Evolutionary conservation across 495 filamentous ascomycete genomes (phyloP).

Genomic region (Neurospora sp.): DNA sequence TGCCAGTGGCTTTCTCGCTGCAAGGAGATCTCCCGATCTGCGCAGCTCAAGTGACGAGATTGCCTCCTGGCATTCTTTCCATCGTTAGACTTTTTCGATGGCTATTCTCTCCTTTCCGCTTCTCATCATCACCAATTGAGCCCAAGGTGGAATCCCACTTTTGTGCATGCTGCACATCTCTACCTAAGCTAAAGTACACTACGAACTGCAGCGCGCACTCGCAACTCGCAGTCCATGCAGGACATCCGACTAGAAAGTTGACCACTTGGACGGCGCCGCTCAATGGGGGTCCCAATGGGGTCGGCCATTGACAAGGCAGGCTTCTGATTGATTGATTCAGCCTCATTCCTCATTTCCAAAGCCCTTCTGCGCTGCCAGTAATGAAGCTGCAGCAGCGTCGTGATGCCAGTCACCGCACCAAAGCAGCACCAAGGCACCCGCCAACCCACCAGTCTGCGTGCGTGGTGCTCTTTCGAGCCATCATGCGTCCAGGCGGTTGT

Average conservation of each 20-base stretch:
- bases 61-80: neutral
- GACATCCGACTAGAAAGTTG: neutral
- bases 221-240: neutral
- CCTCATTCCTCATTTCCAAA: constrained; percentile 16
- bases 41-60: neutral
- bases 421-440: neutral
- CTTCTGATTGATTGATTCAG: constrained; percentile 19
- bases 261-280: neutral
- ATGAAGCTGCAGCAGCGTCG: neutral
- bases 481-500: neutral
- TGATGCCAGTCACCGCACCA: neutral
- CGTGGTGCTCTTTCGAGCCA: neutral
- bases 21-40: neutral
- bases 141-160: neutral
- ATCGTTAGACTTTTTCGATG: neutral
- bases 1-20: neutral
- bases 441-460: neutral
- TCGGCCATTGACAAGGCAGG: constrained; percentile 6
- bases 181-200: neutral
- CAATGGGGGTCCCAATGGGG: neutral
- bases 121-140: neutral
- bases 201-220: neutral
- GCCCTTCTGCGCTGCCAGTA: neutral
- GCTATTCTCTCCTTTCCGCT: neutral
- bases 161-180: neutral